phyloP scores from a whole-genome alignment of 306 rosid genomes.

The Vigna unguiculata region DNA sequence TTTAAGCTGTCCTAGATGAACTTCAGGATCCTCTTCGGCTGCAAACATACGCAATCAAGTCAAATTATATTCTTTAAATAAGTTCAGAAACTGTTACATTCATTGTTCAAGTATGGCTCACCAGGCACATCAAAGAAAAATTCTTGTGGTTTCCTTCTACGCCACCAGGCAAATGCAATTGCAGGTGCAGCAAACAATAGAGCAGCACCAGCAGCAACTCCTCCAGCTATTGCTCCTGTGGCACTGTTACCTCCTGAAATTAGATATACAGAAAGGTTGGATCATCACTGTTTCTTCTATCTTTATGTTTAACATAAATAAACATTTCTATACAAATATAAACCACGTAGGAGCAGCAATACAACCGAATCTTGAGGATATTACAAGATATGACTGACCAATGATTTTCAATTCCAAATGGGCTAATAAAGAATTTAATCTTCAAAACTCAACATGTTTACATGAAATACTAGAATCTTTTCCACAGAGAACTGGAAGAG shows the following conservation, averaged over 20 bases:
- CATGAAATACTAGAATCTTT: conserved; percentile 21
- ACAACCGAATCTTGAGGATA: conserved; percentile 13
- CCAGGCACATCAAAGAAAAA: conserved; percentile 99
- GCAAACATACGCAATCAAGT: conserved; percentile 44
- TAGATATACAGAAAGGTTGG: conserved; percentile 34
- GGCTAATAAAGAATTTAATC: conserved; percentile 11
- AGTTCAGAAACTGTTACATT: conserved; percentile 11
- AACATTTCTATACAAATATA: conserved; percentile 6
- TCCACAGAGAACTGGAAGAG: conserved; percentile 16
- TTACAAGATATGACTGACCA: conserved; percentile 9
- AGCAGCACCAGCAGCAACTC: conserved; percentile 99
- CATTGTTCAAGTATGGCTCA: conserved; percentile 46
- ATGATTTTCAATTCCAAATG: conserved; percentile 21
- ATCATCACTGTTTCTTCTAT: conserved; percentile 26
- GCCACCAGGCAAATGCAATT: conserved; percentile 99
- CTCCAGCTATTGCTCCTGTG: conserved; percentile 98
- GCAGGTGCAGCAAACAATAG: conserved; percentile 97
- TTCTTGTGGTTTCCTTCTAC: conserved; percentile 95
- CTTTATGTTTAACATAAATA: neutral
- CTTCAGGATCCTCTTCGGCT: conserved; percentile 99
- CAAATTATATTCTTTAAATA: conserved; percentile 37
- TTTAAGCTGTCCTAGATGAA: conserved; percentile 97
- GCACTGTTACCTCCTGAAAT: conserved; percentile 85
- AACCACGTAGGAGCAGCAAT: neutral
- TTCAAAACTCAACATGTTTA: neutral